Base-by-base conservation (phyloP, 2,329 filamentous ascomycete species). In the Amylocarpus encephaloides region DNA sequence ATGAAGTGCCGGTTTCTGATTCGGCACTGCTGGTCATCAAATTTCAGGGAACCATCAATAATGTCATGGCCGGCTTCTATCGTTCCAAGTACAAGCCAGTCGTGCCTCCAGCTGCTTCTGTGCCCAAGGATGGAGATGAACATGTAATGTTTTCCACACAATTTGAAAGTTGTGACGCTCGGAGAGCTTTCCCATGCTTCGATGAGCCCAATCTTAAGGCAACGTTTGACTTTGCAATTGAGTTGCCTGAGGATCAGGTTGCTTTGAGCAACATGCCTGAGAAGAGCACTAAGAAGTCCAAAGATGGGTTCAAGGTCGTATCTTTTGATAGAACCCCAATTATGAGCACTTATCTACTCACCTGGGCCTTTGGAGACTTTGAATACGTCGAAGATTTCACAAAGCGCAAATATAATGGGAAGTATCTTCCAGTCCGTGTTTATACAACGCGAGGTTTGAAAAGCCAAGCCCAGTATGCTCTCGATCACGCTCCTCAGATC, bases 121-220 rank as follows among this genome's bases (percentile, higher is more conserved):
- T 95, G 1, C 87, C 90, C 26, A 85, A 77, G 64, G 89, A 84
- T 57, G 75, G 76, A 42, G 76, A 82, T 62, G 80, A 76, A 65
- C 79, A 82, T 67, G 79, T 79, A 66, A 91, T 92, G 87, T 75
- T 95, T 69, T 95, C 88, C 73, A 98, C 93, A 43, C 93, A 98
- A 68, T 98, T 98, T 66, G 93, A 98, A 74, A 86, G 91, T 41
- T 95, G 90, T 64, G 93, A 98, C 71, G 93, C 93, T 54, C 85
- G 93, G 58, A 80, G 91, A 59, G 92, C 93, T 7, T 96, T 98
- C 71, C 93, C 93, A 43, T 98, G 93, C 73, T 97, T 97, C 65
- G 93, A 98, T 66, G 93, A 98, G 73, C 93, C 93, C 38, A 95
- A 95, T 64, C 78, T 97, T 57, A 98, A 98, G 73, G 89, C 93